Evolutionary conservation across 106 monocot genomes (phyloP).

Genomic region (Acorus gramineus): DNA sequence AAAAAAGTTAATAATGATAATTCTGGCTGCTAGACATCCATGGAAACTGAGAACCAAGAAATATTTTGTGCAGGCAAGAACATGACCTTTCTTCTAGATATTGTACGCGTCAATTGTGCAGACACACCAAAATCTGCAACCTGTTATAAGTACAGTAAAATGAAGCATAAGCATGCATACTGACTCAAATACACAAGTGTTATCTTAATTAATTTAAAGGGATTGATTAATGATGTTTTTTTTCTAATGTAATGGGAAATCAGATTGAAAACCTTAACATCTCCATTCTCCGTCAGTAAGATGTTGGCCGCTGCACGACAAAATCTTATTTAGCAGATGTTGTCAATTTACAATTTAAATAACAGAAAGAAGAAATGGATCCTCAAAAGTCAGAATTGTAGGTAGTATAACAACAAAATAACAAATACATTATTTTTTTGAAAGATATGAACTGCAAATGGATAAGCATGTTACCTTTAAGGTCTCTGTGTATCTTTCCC

Average conservation of each 20-base stretch:
- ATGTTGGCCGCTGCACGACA: conserved; percentile 81
- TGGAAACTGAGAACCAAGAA: too few species aligned
- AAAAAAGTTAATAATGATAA: too few species aligned
- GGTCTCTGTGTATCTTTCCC: conserved; percentile 97
- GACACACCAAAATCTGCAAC: conserved; percentile 99
- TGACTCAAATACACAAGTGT: too few species aligned
- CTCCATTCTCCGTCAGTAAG: conserved; percentile 83
- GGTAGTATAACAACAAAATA: too few species aligned
- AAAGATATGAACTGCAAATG: neutral
- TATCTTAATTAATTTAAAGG: too few species aligned
- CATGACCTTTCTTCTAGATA: conserved; percentile 89
- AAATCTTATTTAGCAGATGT: too few species aligned
- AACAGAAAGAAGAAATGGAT: conserved; percentile 1
- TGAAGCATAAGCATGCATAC: conserved; percentile 6
- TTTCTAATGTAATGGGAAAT: neutral
- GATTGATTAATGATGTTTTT: neutral
- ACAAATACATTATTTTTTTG: too few species aligned
- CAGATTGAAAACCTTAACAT: conserved; percentile 67
- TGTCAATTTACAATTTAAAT: neutral
- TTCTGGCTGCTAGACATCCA: too few species aligned
- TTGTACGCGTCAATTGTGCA: conserved; percentile 93
- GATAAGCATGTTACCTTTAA: conserved; percentile 58
- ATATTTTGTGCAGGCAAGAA: too few species aligned
- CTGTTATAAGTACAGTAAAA: conserved; percentile 25
- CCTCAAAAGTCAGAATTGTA: too few species aligned